These are phyloP conservation scores for Aspergillus ochraceoroseus DNA, from an alignment of 2,329 filamentous ascomycete species.

Conservation along the genomic window DNA sequence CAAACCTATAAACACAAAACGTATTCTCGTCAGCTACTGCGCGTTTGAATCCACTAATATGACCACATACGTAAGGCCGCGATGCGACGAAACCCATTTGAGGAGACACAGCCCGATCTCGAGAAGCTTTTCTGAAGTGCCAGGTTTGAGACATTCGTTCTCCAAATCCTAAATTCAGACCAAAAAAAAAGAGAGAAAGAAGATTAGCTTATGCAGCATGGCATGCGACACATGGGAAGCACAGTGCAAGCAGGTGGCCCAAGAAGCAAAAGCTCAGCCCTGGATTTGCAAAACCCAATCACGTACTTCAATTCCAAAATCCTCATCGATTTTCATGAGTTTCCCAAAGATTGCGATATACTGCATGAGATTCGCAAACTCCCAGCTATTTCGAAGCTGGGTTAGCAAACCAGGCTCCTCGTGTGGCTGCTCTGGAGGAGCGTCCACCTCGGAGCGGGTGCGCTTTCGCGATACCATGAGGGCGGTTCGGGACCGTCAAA, in stretches of 20 bases:
- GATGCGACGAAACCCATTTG: slow-evolving; percentile 90
- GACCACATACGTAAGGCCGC: slow-evolving; percentile 73
- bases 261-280: neutral
- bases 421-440: slow-evolving; percentile 40
- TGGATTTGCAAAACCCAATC: neutral
- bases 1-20: slow-evolving; percentile 52
- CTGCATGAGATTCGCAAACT: slow-evolving; percentile 89
- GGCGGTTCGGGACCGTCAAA: slow-evolving; percentile 30
- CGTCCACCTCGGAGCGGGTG: slow-evolving; percentile 53
- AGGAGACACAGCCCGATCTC: slow-evolving; percentile 81
- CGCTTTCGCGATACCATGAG: slow-evolving; percentile 54
- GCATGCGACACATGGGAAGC: slow-evolving; percentile 5
- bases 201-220: slow-evolving; percentile 19
- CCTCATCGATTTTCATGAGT: slow-evolving; percentile 81
- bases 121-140: slow-evolving; percentile 64
- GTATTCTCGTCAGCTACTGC: slow-evolving; percentile 9
- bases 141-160: slow-evolving; percentile 74
- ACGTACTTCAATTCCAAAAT: slow-evolving; percentile 81
- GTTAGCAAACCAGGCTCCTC: slow-evolving; percentile 51
- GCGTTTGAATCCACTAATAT: neutral
- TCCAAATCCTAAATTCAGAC: slow-evolving; percentile 68
- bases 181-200: slow-evolving; percentile 3
- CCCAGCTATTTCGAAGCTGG: slow-evolving; percentile 83
- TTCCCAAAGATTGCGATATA: slow-evolving; percentile 90
- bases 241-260: slow-evolving; percentile 13